Evolutionary conservation across 1,284 basidiomycete genomes (phyloP).

Genomic region (Sporisorium iseilematis-ciliati): DNA sequence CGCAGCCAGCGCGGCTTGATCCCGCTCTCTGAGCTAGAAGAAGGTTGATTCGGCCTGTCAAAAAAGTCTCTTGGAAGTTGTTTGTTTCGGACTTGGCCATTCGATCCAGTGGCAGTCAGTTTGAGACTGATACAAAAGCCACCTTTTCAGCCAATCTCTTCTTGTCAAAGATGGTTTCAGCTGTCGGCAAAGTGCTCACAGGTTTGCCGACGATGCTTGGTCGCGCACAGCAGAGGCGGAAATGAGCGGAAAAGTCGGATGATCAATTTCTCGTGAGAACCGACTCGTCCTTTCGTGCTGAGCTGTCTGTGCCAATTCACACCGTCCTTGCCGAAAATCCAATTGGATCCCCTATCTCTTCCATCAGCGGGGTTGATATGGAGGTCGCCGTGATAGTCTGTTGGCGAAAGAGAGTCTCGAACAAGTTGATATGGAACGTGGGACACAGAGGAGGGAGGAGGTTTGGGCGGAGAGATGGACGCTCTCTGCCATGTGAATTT

Average conservation of each 20-base stretch:
- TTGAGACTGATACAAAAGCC: background rate
- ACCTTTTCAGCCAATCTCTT: background rate
- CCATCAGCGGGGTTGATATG: background rate
- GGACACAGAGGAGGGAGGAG: background rate
- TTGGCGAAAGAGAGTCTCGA: background rate
- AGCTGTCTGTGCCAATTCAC: background rate
- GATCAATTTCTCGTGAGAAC: background rate
- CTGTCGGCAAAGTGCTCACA: background rate
- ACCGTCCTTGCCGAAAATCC: background rate
- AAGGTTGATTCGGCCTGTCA: no score
- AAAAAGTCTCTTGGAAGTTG: no score
- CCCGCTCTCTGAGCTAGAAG: no score
- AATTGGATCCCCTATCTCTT: no score
- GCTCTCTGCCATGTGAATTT: no score
- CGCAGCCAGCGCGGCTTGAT: no score
- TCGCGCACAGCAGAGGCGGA: background rate
- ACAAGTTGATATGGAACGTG: background rate
- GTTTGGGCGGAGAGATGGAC: background rate
- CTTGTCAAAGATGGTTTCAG: background rate
- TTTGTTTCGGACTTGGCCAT: no score
- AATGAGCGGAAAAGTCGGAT: conserved; percentile 14
- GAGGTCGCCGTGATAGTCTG: background rate
- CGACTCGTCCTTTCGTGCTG: background rate
- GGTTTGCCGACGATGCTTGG: conserved; percentile 6
- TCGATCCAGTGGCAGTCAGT: no score